These are phyloP conservation scores for Trametes elegans DNA, from an alignment of 768 basidiomycete species.

Conservation along the genomic window DNA sequence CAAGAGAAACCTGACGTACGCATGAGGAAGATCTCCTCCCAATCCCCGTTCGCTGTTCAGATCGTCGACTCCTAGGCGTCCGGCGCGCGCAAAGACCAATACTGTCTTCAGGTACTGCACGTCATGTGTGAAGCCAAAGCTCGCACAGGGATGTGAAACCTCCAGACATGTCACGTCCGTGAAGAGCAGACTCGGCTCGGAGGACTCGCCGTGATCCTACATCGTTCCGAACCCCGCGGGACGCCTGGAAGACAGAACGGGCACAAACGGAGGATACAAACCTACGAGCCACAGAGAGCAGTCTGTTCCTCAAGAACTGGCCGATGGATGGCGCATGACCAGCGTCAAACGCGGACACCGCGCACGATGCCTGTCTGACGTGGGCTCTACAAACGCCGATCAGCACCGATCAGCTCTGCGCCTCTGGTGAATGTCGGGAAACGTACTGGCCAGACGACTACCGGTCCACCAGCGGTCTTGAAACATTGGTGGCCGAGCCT, in stretches of 20 bases:
- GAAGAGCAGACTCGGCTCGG: background rate
- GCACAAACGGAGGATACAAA: background rate
- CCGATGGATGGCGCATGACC: background rate
- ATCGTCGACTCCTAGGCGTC: background rate
- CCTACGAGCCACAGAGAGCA: no score
- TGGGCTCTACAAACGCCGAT: background rate
- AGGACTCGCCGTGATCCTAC: background rate
- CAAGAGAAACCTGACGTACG: background rate
- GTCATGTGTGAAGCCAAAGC: background rate
- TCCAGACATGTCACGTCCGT: background rate
- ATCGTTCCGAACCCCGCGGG: constrained; percentile 4
- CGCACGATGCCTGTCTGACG: background rate
- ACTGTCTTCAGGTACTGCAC: no score
- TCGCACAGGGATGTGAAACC: background rate
- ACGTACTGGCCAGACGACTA: no score
- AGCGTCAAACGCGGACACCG: background rate
- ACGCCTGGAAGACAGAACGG: background rate
- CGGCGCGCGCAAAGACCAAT: no score
- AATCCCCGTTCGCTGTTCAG: background rate
- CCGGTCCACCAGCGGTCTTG: no score
- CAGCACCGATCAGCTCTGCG: background rate
- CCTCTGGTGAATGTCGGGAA: no score
- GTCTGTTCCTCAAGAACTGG: background rate
- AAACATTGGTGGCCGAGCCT: no score
- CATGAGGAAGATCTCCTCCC: background rate